phyloP scores from a whole-genome alignment of 2,329 filamentous ascomycete genomes.

The Phaeosphaeriaceae sp. region DNA sequence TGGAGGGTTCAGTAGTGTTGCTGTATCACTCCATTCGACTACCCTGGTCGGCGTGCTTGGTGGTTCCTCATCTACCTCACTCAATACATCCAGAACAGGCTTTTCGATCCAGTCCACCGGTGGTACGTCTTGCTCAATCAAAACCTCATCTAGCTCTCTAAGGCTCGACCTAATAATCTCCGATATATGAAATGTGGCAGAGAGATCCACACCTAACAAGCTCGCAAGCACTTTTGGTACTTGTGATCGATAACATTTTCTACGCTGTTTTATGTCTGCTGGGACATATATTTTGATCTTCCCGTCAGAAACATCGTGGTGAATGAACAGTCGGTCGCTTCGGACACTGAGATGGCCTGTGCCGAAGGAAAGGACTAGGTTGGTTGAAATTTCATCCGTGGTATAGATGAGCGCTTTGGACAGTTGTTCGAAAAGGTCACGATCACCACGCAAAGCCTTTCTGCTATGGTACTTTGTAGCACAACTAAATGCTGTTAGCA shows the following conservation, averaged over 20 bases:
- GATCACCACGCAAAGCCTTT: constrained; percentile 19
- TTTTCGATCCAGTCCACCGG: constrained; percentile 23
- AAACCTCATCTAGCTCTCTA: constrained; percentile 15
- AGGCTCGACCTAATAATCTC: constrained; percentile 10
- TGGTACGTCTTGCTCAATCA: constrained; percentile 24
- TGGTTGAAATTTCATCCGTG: constrained; percentile 15
- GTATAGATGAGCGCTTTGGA: constrained; percentile 6
- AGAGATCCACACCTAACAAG: constrained; percentile 4
- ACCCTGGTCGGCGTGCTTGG: not conserved
- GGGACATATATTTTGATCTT: constrained; percentile 25
- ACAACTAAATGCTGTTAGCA: constrained; percentile 17
- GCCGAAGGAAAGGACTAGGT: constrained; percentile 13
- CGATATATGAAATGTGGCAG: constrained; percentile 16
- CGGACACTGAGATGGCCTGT: constrained; percentile 4
- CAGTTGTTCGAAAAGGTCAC: constrained; percentile 16
- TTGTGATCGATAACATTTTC: constrained; percentile 22
- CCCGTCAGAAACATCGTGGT: constrained; percentile 13
- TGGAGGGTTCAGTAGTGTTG: not conserved
- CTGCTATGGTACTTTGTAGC: constrained; percentile 30
- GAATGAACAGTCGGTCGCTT: constrained; percentile 20
- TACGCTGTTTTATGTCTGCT: constrained; percentile 7
- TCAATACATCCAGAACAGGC: constrained; percentile 7
- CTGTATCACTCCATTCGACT: not conserved
- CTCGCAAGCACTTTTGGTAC: constrained; percentile 19
- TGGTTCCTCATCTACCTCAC: not conserved